Conservation (phyloP, 176 grass and related monocot species). For the Saccharum officinarum region DNA sequence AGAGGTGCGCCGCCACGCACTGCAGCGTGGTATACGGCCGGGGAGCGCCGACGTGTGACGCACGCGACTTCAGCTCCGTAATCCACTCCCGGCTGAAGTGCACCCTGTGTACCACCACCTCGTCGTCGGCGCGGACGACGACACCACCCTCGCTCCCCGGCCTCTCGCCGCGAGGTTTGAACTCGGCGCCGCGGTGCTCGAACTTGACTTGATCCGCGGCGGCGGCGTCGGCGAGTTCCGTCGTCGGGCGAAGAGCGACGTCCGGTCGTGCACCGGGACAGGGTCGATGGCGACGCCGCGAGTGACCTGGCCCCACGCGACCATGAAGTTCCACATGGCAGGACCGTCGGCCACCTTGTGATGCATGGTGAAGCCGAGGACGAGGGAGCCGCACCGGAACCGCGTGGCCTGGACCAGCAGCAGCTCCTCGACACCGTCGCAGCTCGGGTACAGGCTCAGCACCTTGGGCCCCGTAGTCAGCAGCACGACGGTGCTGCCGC, state of each 20-base stretch:
- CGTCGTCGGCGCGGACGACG: too few relatives aligned
- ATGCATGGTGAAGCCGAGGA: not conserved
- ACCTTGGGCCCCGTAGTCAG: not conserved
- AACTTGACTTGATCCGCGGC: not conserved
- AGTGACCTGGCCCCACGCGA: not conserved
- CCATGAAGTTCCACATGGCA: not conserved
- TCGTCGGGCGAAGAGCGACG: not conserved
- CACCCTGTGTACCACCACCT: too few relatives aligned
- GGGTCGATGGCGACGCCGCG: conserved; percentile 1
- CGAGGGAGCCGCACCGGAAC: not conserved
- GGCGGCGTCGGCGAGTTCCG: not conserved
- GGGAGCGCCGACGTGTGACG: too few relatives aligned
- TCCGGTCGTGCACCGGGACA: not conserved
- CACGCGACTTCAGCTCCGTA: too few relatives aligned
- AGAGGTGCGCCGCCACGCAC: not conserved
- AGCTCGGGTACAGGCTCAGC: not conserved
- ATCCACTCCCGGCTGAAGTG: too few relatives aligned
- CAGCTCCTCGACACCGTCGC: conserved; percentile 18
- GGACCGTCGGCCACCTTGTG: not conserved
- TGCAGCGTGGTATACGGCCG: not conserved
- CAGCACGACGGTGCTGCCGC: too few relatives aligned
- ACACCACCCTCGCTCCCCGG: too few relatives aligned
- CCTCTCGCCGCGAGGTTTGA: not conserved
- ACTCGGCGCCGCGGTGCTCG: conserved; percentile 23
- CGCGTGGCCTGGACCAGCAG: conserved; percentile 21